A percentile compares a stretch with the other conserved stretches of the same genome.
phyloP scores from a whole-genome alignment of 1,284 basidiomycete genomes.

The Abortiporus biennis region DNA sequence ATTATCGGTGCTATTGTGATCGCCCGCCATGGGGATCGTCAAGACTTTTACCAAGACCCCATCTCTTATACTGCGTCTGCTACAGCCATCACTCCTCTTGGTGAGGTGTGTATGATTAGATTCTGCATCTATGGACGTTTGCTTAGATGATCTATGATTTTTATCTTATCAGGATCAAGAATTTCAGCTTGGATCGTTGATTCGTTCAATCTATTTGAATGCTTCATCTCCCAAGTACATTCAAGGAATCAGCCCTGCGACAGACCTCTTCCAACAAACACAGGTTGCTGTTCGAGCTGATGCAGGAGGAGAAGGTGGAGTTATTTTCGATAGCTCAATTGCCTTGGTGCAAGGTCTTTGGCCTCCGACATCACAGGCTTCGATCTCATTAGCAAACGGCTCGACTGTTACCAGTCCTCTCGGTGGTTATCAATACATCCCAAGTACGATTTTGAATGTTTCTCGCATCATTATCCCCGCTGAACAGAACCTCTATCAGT shows the following conservation, averaged over 20 bases:
- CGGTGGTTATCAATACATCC: slow-evolving; percentile 55
- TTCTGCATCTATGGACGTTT: background rate
- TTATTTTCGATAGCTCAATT: slow-evolving; percentile 42
- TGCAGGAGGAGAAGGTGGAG: slow-evolving; percentile 42
- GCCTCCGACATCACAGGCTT: slow-evolving; percentile 29
- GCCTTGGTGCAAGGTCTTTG: slow-evolving; percentile 44
- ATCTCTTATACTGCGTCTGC: slow-evolving; percentile 30
- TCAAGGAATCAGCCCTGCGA: slow-evolving; percentile 20
- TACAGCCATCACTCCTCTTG: slow-evolving; percentile 35
- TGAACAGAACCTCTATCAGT: slow-evolving; percentile 19
- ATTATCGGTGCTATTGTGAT: slow-evolving; percentile 34
- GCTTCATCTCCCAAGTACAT: slow-evolving; percentile 24
- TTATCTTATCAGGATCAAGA: slow-evolving; percentile 27
- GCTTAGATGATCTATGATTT: background rate
- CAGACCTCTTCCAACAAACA: slow-evolving; percentile 23
- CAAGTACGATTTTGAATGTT: slow-evolving; percentile 47
- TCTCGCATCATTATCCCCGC: background rate
- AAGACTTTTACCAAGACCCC: slow-evolving; percentile 31
- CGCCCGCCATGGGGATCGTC: slow-evolving; percentile 40
- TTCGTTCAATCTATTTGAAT: slow-evolving; percentile 32
- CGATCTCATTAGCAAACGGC: slow-evolving; percentile 41
- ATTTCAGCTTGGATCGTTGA: slow-evolving; percentile 32
- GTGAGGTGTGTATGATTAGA: slow-evolving; percentile 20
- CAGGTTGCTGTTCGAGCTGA: slow-evolving; percentile 39
- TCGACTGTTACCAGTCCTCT: slow-evolving; percentile 39